Evolutionary conservation across 768 basidiomycete genomes (phyloP), one percentile per base, ranked within the genome.

Genomic region (Dictyophora rubrovolvata): DNA sequence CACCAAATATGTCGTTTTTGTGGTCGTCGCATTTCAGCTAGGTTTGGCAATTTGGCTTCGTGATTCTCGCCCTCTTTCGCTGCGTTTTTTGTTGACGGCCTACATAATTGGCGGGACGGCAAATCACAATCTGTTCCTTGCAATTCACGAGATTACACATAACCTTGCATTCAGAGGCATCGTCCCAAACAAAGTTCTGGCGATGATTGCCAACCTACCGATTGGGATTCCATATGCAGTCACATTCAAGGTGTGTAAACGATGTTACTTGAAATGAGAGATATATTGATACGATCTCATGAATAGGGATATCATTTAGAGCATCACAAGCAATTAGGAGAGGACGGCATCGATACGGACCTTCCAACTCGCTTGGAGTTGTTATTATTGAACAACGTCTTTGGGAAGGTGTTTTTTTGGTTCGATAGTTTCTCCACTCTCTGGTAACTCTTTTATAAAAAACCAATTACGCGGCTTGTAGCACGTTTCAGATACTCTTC

Each of bases 381-480:
- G 18, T 63, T 93, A 53, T 79, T 86, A 53, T 76, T 99, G 61
- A 93, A 93, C 72, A 97, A 96, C 67, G 95, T 98, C 9, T 82
- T 96, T 14, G 96, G 96, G 35, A 99, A 99, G 70, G 91, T 94
- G 1, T 97, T 99, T 72, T 99, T 98, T 70, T 89, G 91, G 93
- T 95, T 65, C 61, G 87, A 7, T 2, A 28, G 28, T 28, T 79
- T 50, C 1, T 50, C 12, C 20, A 57, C 2, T 37, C 59, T 51
- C 50, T 7, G 36, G 35, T 54, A 53, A 49, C 37, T 42, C 9
- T 14, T 53, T 12, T 28, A n/a, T 33, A 52, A 17, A 20, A 34
- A 47, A 22, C 17, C 14, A 28, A 54, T 28, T 48, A 9, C 20
- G 11, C 35, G 28, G 48, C 16, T 23, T 3, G 9, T 67, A 94